Conservation (phyloP, 148 eudicot species). For the Limonium bicolor region DNA sequence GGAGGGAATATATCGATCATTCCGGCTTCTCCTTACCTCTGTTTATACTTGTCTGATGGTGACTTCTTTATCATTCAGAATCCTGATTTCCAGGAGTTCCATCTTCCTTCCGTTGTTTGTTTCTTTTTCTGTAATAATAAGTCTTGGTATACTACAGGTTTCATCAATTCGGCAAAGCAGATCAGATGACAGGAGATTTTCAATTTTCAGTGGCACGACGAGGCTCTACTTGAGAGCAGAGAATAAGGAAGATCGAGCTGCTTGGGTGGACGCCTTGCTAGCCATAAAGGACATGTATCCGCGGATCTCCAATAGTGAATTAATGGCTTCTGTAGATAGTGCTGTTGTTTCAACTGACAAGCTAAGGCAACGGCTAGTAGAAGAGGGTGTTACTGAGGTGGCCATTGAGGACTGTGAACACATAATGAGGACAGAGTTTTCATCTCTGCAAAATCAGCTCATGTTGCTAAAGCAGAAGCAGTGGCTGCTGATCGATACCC, state of each 20-base stretch:
- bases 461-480: conserved; percentile 44
- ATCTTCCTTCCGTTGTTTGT: not conserved
- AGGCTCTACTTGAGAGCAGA: conserved; percentile 56
- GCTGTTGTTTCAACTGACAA: conserved; percentile 36
- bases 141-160: conserved; percentile 16
- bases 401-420: conserved; percentile 37
- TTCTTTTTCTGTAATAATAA: not conserved
- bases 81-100: not conserved
- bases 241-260: conserved; percentile 31
- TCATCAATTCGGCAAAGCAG: conserved; percentile 46
- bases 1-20: no score
- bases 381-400: conserved; percentile 44
- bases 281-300: conserved; percentile 56
- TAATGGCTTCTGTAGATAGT: conserved; percentile 30
- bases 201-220: conserved; percentile 51
- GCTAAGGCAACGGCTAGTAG: conserved; percentile 36
- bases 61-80: not conserved
- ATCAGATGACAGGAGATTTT: conserved; percentile 53
- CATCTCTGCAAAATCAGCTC: conserved; percentile 34
- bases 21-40: no score
- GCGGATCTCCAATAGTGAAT: conserved; percentile 35
- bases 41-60: no score
- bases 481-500: conserved; percentile 30
- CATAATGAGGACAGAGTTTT: conserved; percentile 44
- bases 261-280: conserved; percentile 50